Percentiles rank a stretch among this genome's conserved stretches.
These are phyloP conservation scores for Plasmodium gonderi DNA, from an alignment of 169 alveolate genomes.

Conservation along the genomic window DNA sequence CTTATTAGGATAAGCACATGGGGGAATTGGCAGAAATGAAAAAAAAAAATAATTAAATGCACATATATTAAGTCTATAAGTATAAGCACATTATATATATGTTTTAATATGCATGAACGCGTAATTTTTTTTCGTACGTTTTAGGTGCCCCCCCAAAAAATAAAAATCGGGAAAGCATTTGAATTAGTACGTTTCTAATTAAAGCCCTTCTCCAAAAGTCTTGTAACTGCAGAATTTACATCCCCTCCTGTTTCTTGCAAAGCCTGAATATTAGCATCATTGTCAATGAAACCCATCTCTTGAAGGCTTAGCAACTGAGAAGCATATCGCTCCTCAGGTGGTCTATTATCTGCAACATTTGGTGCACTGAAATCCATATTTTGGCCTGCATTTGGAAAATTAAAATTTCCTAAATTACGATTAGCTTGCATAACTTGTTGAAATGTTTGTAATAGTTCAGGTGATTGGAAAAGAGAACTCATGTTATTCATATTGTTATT, in stretches of 20 bases:
- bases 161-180: background rate
- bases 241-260: slow-evolving; percentile 94
- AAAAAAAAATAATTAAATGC: background rate
- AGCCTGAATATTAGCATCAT: slow-evolving; percentile 93
- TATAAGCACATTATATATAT: no score
- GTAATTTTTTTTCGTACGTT: no score
- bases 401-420: slow-evolving; percentile 62
- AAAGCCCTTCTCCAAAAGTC: slow-evolving; percentile 89
- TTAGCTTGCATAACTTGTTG: slow-evolving; percentile 62
- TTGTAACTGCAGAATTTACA: slow-evolving; percentile 94
- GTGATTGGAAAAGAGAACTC: slow-evolving; percentile 62
- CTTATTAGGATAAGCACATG: background rate
- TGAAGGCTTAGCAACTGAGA: slow-evolving; percentile 90
- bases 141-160: no score
- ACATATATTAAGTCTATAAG: no score
- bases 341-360: slow-evolving; percentile 80
- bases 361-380: slow-evolving; percentile 44
- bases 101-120: no score
- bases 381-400: slow-evolving; percentile 13
- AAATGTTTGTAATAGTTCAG: slow-evolving; percentile 56
- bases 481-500: slow-evolving; percentile 18
- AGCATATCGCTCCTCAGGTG: slow-evolving; percentile 89
- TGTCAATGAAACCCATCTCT: slow-evolving; percentile 96
- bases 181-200: no score
- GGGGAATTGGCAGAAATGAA: background rate